Evolutionary conservation across 129 eudicot species (phyloP).

Genomic region (Tagetes erecta): DNA sequence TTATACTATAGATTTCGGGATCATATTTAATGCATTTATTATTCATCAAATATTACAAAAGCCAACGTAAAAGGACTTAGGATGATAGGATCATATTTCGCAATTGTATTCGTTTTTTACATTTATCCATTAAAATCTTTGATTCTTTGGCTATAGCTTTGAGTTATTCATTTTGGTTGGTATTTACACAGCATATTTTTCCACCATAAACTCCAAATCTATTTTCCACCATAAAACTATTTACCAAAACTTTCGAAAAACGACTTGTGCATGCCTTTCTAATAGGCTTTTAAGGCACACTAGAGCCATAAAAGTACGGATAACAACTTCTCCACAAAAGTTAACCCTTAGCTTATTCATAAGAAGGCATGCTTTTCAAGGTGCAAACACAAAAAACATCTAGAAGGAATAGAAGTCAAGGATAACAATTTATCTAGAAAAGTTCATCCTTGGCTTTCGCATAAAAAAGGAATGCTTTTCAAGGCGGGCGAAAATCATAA

Average conservation of each 20-base stretch:
- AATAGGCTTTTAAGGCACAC: neutral
- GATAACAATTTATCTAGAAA: slow-evolving; percentile 4
- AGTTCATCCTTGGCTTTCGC: neutral
- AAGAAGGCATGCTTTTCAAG: too few relatives aligned
- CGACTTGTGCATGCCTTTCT: neutral
- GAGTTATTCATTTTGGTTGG: neutral
- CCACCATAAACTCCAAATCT: neutral
- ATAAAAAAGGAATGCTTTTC: neutral
- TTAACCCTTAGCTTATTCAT: too few relatives aligned
- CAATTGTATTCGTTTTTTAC: neutral
- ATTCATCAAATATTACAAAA: neutral
- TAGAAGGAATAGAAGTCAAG: neutral
- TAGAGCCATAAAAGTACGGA: too few relatives aligned
- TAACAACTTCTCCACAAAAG: too few relatives aligned
- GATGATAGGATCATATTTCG: neutral
- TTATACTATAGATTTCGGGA: neutral
- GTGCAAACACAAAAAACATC: too few relatives aligned
- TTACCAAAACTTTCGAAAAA: neutral
- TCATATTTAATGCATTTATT: neutral
- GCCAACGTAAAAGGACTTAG: neutral
- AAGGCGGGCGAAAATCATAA: neutral
- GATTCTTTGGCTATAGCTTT: neutral
- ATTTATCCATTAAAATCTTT: neutral
- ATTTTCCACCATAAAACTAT: slow-evolving; percentile 5
- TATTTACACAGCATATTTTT: neutral